Percentiles rank a stretch among this genome's conserved stretches.
Conservation (phyloP, 176 grass and related monocot genomes). For the Musa schizocarpa region DNA sequence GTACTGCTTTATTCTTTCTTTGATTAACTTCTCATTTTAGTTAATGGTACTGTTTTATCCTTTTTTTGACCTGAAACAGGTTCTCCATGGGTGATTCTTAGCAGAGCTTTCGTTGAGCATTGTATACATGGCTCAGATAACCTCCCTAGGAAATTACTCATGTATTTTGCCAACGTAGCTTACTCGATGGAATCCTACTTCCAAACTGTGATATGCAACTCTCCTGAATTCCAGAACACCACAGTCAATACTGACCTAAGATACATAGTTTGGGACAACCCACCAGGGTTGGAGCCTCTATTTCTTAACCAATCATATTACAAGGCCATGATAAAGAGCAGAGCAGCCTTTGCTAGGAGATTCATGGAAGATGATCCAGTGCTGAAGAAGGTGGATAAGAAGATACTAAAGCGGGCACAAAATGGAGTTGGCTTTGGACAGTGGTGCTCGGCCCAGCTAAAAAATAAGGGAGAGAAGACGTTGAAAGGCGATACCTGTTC, state of each 20-base stretch:
- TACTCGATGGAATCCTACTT: conserved; percentile 78
- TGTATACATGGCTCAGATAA: conserved; percentile 59
- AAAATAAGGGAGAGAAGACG: neutral
- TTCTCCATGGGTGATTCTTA: conserved; percentile 81
- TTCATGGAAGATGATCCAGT: conserved; percentile 43
- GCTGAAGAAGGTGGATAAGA: conserved; percentile 43
- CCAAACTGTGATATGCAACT: conserved; percentile 73
- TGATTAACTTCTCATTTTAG: too few species aligned
- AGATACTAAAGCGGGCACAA: conserved; percentile 30
- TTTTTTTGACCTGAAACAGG: conserved; percentile 25
- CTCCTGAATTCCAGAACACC: conserved; percentile 45
- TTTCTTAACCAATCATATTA: conserved; percentile 40
- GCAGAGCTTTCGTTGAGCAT: conserved; percentile 52
- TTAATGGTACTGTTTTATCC: too few species aligned
- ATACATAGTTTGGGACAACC: conserved; percentile 63
- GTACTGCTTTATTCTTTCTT: too few species aligned
- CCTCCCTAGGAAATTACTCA: conserved; percentile 58
- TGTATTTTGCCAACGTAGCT: conserved; percentile 65
- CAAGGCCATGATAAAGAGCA: conserved; percentile 39
- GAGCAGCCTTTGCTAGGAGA: conserved; percentile 52
- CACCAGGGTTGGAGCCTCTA: conserved; percentile 52
- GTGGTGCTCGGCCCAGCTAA: conserved; percentile 1
- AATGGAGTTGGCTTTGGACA: conserved; percentile 12
- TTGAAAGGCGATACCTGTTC: conserved; percentile 24
- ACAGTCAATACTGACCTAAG: conserved; percentile 49